phyloP scores from a whole-genome alignment of 768 basidiomycete genomes.

The Xerocomus spinulosus region DNA sequence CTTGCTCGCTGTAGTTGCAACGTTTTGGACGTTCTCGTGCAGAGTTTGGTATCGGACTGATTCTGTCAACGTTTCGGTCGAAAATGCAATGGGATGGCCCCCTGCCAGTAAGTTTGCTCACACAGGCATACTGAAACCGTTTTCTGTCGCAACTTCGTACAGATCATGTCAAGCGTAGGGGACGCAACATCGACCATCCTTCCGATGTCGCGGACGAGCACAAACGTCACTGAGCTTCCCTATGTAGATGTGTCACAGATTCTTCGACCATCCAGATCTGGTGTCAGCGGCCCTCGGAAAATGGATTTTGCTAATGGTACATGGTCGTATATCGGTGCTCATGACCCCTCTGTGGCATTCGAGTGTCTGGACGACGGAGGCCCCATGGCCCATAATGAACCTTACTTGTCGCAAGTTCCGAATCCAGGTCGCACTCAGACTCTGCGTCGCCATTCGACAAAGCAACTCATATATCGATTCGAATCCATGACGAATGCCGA shows the following conservation, averaged over 20 bases:
- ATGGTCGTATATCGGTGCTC: not conserved
- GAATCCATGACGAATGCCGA: conserved; percentile 39
- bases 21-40: not conserved
- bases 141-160: not conserved
- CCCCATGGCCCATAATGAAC: not conserved
- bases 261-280: conserved; percentile 7
- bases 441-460: conserved; percentile 40
- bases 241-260: not conserved
- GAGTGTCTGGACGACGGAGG: not conserved
- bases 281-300: conserved; percentile 20
- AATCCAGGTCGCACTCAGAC: not conserved
- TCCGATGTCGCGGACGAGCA: conserved; percentile 8
- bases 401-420: not conserved
- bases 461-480: conserved; percentile 49
- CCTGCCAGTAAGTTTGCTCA: conserved; percentile 1
- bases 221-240: conserved; percentile 2
- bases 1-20: not conserved
- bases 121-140: not conserved
- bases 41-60: conserved; percentile 12
- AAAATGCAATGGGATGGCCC: conserved; percentile 5
- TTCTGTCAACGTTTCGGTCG: conserved; percentile 1
- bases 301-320: conserved; percentile 3
- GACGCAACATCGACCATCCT: conserved; percentile 12
- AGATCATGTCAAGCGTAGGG: conserved; percentile 16
- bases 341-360: not conserved